These are phyloP conservation scores for Exophiala dermatitidis DNA, from an alignment of 2,329 filamentous ascomycete species.

Conservation along the genomic window DNA sequence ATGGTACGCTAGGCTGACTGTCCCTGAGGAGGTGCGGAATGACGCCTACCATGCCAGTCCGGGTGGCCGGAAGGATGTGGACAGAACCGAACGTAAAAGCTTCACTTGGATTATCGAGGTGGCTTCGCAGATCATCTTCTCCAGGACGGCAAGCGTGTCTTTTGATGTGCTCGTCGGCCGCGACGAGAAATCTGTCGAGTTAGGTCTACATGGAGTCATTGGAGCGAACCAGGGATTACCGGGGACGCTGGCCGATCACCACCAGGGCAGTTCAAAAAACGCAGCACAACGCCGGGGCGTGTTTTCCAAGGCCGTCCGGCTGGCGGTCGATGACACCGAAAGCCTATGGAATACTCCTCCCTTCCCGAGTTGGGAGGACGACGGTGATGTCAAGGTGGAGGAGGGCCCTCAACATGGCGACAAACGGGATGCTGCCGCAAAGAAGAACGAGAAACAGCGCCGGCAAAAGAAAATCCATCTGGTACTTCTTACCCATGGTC, in stretches of 20 bases:
- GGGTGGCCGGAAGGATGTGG: conserved; percentile 25
- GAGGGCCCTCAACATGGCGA: conserved; percentile 25
- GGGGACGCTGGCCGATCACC: conserved; percentile 69
- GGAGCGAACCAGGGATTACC: conserved; percentile 48
- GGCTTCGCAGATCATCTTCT: conserved; percentile 89
- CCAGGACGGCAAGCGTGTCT: conserved; percentile 73
- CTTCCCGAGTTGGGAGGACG: conserved; percentile 58
- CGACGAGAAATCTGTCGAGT: conserved; percentile 72
- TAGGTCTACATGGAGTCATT: conserved; percentile 54
- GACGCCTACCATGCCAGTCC: conserved; percentile 15
- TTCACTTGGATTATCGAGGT: conserved; percentile 88
- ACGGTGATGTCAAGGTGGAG: conserved; percentile 26
- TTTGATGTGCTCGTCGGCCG: conserved; percentile 82
- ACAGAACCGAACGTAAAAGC: conserved; percentile 46
- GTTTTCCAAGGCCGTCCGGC: conserved; percentile 69
- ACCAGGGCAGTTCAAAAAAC: conserved; percentile 50
- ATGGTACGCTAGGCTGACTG: conserved; percentile 71
- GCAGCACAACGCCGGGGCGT: conserved; percentile 62
- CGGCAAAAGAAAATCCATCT: conserved; percentile 78
- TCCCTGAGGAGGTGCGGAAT: conserved; percentile 67
- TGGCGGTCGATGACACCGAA: conserved; percentile 81
- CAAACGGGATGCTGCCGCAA: conserved; percentile 13
- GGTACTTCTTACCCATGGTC: conserved; percentile 84
- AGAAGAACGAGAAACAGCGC: conserved; percentile 32
- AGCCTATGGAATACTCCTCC: conserved; percentile 88